phyloP scores from a whole-genome alignment of 2,329 filamentous ascomycete species.

The Dactylellina haptotyla region DNA sequence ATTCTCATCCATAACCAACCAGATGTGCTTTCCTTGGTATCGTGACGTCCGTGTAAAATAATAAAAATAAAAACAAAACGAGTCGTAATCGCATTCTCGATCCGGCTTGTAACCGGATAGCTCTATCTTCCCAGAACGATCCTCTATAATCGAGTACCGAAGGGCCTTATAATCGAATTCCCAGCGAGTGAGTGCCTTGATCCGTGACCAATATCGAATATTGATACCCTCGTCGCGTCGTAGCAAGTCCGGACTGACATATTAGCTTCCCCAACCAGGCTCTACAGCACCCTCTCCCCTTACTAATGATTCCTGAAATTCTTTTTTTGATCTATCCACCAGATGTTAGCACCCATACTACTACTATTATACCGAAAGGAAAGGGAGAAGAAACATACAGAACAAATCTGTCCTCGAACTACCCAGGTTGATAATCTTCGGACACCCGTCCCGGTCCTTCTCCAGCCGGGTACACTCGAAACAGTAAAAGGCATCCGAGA shows the following conservation, averaged over 20 bases:
- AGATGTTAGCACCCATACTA: slow-evolving; percentile 3
- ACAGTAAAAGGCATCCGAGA: slow-evolving; percentile 98
- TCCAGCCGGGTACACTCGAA: slow-evolving; percentile 97
- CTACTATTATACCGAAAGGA: slow-evolving; percentile 55
- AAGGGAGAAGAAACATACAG: slow-evolving; percentile 58
- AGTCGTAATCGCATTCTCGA: background rate
- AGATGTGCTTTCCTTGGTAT: slow-evolving; percentile 1
- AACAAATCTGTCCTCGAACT: slow-evolving; percentile 93
- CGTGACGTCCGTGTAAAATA: background rate
- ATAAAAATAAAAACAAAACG: background rate
- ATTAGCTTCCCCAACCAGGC: too few relatives aligned
- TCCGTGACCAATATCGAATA: background rate
- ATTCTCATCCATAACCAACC: background rate
- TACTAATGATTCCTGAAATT: slow-evolving; percentile 70
- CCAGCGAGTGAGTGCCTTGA: too few relatives aligned
- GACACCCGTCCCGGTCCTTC: slow-evolving; percentile 96
- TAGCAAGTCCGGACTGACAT: too few relatives aligned
- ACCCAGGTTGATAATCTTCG: slow-evolving; percentile 98
- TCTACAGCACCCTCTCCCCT: slow-evolving; percentile 2
- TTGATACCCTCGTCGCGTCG: too few relatives aligned
- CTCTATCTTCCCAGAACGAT: too few relatives aligned
- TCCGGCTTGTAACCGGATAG: too few relatives aligned
- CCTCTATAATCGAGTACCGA: too few relatives aligned
- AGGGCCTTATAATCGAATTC: too few relatives aligned
- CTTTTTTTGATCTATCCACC: slow-evolving; percentile 71